Evolutionary conservation across 192 early-diverging fungal genomes (phyloP).

Genomic region (Entomortierella lignicola): DNA sequence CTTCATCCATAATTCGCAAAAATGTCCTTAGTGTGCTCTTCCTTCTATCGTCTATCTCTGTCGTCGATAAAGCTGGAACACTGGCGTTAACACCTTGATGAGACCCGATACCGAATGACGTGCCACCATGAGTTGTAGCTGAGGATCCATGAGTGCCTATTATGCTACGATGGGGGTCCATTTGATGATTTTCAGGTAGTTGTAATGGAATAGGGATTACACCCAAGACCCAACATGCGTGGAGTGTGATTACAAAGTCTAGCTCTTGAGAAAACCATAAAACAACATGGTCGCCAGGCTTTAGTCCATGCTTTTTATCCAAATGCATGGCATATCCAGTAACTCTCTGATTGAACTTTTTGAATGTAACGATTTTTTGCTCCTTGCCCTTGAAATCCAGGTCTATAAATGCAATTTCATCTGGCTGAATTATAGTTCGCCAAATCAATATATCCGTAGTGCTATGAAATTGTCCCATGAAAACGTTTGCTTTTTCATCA

Average conservation of each 20-base stretch:
- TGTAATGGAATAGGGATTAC: conserved; percentile 75
- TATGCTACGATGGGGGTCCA: background rate
- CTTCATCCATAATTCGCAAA: conserved; percentile 71
- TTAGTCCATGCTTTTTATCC: conserved; percentile 64
- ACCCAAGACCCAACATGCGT: conserved; percentile 85
- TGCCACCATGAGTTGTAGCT: too few relatives aligned
- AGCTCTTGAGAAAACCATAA: conserved; percentile 66
- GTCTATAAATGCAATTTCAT: conserved; percentile 68
- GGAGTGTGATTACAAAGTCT: conserved; percentile 73
- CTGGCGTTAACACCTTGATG: background rate
- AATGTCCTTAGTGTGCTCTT: conserved; percentile 19
- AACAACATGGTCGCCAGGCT: conserved; percentile 69
- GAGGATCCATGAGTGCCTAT: background rate
- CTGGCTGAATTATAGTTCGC: conserved; percentile 68
- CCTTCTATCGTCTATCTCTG: conserved; percentile 22
- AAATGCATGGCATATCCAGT: conserved; percentile 72
- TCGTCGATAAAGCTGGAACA: background rate
- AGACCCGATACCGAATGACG: background rate
- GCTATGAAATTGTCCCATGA: conserved; percentile 71
- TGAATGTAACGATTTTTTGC: conserved; percentile 68
- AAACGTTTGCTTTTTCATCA: conserved; percentile 72
- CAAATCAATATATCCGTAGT: conserved; percentile 78
- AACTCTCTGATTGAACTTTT: conserved; percentile 72
- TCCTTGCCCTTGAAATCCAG: conserved; percentile 65
- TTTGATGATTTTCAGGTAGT: conserved; percentile 62